Conservation (phyloP, 140 eudicot genomes). For the Ambrosia hybrid region DNA sequence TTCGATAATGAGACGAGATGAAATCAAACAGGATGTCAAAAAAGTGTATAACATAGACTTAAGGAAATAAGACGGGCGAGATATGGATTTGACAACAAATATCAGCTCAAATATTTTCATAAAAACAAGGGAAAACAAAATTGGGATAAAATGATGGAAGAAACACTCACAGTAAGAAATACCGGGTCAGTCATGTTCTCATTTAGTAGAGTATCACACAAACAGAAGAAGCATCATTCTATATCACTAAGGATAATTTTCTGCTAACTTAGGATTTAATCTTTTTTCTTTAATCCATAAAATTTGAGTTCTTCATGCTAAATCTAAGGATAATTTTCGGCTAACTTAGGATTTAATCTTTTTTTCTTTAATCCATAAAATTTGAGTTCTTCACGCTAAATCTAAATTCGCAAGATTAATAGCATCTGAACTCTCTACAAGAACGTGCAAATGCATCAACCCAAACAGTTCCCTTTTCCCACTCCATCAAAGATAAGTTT, state of each 20-base stretch:
- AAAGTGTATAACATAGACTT: no score
- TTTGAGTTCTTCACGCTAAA: not conserved
- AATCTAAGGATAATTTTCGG: not conserved
- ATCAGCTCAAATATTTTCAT: slow-evolving; percentile 3
- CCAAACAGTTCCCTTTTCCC: no score
- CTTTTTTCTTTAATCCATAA: not conserved
- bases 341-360: not conserved
- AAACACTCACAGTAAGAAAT: not conserved
- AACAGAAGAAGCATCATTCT: not conserved
- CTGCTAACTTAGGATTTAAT: not conserved
- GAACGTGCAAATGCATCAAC: no score
- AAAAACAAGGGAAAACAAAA: not conserved
- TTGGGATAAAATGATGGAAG: not conserved
- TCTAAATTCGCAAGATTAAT: not conserved
- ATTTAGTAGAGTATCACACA: not conserved
- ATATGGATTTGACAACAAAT: not conserved
- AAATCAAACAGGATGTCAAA: no score
- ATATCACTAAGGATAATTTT: not conserved
- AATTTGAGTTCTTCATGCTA: not conserved
- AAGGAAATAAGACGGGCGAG: not conserved
- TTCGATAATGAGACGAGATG: no score
- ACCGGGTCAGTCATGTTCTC: not conserved
- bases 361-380: not conserved
- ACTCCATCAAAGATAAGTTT: no score
- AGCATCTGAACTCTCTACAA: no score